Base-by-base conservation (phyloP, 2,329 filamentous ascomycete species). In the Cordyceps tenuipes region DNA sequence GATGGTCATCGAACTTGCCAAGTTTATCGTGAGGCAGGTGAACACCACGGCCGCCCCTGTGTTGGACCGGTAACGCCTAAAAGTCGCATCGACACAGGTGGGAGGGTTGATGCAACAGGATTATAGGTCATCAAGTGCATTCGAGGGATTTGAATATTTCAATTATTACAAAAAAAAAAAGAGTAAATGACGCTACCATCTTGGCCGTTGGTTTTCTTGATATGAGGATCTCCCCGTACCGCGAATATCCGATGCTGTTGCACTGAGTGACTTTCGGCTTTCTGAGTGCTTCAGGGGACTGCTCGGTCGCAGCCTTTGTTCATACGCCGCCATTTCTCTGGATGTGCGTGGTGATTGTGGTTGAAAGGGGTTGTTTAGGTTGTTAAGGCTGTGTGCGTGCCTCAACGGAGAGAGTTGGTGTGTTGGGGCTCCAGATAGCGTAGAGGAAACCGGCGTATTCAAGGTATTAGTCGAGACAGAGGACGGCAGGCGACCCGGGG, bases 321-420 rank as follows among this genome's bases (percentile, higher is more conserved):
- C 82, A 19, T 79, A 70, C 5, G 79, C 79, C 2, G 83, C 84
- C 80, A 86, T 83, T 67, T 86, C 83, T 46, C 80, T 77, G 4
- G 82, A 84, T 66, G 85, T 86, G 48, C 80, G 76, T 1, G 83
- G 83, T 43, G 81, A 81, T 8, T 68, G 64, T 8, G 70, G 68
- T 26, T 73, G 72, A 6, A 47, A 23, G 10, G 68, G 73, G 15
- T 65, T 68, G 65, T 78, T 76, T 48, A 84, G 77, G 60, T 89
- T 72, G 73, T 83, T 73, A 76, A 90, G 66, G 78, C 84, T 84
- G 15, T 77, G 77, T 2, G 89, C 81, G 71, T 96, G 96, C 67
- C 91, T 88, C 13, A 97, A 73, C 0, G 93, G 93, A 12, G 90
- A 96, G 46, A 87, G 88, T 6, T 86, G 85, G 70, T 96, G 90